Percentiles rank a stretch among this genome's conserved stretches.
phyloP scores from a whole-genome alignment of 202 grass and related monocot species.

The Cymbopogon flexuosus region DNA sequence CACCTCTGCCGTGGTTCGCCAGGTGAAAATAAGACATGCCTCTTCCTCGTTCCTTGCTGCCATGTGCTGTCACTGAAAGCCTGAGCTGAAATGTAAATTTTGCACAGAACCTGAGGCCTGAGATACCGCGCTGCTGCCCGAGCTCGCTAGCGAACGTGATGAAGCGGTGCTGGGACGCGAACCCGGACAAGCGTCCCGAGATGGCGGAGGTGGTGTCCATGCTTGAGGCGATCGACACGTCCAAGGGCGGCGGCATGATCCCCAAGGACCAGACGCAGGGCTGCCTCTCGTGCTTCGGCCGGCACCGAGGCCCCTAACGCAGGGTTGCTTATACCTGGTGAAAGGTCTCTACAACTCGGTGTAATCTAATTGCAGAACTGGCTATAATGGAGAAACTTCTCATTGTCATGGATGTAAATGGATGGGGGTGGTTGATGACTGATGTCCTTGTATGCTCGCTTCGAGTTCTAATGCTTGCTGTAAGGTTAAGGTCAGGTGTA shows the following conservation, averaged over 20 bases:
- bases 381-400: conserved; percentile 2
- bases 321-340: neutral
- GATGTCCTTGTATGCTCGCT: conserved; percentile 14
- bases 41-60: neutral
- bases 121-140: conserved; percentile 93
- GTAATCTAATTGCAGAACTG: conserved; percentile 45
- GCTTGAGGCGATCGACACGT: conserved; percentile 94
- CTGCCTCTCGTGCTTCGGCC: conserved; percentile 69
- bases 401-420: conserved; percentile 16
- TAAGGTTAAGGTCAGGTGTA: neutral
- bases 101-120: conserved; percentile 88
- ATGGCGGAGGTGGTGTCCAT: conserved; percentile 87
- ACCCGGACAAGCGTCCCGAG: conserved; percentile 80
- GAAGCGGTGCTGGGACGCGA: conserved; percentile 97
- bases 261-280: conserved; percentile 73
- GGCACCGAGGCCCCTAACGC: conserved; percentile 63
- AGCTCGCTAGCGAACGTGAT: conserved; percentile 81
- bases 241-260: conserved; percentile 95
- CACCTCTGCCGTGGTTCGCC: conserved; percentile 92
- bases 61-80: neutral
- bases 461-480: conserved; percentile 11
- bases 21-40: conserved; percentile 37
- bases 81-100: neutral
- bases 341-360: conserved; percentile 35
- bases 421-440: neutral